Conservation (phyloP, 768 basidiomycete species). For the Podaxis carcinomalis region DNA sequence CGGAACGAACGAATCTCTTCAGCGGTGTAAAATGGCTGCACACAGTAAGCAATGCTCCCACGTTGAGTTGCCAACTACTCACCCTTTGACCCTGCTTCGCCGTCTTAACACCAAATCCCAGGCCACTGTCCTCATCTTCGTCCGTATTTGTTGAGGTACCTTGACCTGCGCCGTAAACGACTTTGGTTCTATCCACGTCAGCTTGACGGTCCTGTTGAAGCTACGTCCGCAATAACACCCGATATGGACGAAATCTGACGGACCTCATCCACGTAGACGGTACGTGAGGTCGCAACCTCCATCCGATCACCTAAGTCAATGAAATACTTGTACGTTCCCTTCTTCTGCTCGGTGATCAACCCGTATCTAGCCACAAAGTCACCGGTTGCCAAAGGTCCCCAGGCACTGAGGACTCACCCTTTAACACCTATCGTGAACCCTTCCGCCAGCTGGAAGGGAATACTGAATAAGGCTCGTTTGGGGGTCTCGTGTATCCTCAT, state of each 20-base stretch:
- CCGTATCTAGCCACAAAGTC: constrained; percentile 58
- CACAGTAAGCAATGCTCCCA: constrained; percentile 7
- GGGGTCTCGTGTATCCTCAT: constrained; percentile 81
- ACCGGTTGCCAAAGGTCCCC: background rate
- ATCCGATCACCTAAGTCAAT: constrained; percentile 71
- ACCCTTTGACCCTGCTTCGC: constrained; percentile 54
- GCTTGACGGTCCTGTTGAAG: constrained; percentile 36
- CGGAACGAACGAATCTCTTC: constrained; percentile 81
- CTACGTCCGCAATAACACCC: background rate
- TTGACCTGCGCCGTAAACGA: constrained; percentile 41
- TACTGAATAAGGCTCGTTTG: constrained; percentile 77
- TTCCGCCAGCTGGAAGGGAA: constrained; percentile 76
- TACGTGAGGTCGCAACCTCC: constrained; percentile 70
- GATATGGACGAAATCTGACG: constrained; percentile 10
- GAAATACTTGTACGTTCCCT: constrained; percentile 79
- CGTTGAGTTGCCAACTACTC: constrained; percentile 14
- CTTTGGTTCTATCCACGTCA: constrained; percentile 39
- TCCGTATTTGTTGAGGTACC: constrained; percentile 30
- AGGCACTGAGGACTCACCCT: constrained; percentile 44
- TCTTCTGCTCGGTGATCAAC: constrained; percentile 83
- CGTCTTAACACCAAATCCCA: constrained; percentile 28
- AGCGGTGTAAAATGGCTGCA: constrained; percentile 78
- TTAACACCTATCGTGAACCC: constrained; percentile 77
- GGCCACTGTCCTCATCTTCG: constrained; percentile 32
- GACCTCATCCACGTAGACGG: constrained; percentile 77